Conservation (phyloP, 2,329 filamentous ascomycete genomes). For the Calycina marina region DNA sequence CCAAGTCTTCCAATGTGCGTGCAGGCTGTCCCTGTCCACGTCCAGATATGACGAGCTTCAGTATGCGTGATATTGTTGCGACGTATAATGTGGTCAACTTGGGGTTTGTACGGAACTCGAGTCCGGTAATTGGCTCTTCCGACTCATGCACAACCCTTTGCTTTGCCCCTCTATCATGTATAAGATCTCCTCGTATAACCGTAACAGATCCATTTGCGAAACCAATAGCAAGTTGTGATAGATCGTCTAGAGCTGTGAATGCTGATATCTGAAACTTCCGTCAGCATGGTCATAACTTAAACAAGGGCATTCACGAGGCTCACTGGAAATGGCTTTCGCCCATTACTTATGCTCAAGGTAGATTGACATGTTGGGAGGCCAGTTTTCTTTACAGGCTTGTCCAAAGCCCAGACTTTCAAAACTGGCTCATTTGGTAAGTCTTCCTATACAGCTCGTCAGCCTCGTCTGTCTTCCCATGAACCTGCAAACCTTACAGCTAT, state of each 20-base stretch:
- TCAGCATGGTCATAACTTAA: not conserved
- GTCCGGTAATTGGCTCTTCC: slow-evolving; percentile 86
- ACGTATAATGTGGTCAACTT: slow-evolving; percentile 71
- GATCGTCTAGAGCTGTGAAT: slow-evolving; percentile 72
- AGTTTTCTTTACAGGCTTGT: slow-evolving; percentile 88
- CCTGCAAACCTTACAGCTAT: slow-evolving; percentile 35
- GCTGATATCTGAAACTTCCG: slow-evolving; percentile 52
- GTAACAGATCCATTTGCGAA: slow-evolving; percentile 94
- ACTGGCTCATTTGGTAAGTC: slow-evolving; percentile 78
- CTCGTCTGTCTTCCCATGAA: slow-evolving; percentile 16
- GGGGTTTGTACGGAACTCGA: slow-evolving; percentile 54
- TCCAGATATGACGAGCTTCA: slow-evolving; percentile 76
- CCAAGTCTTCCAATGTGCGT: slow-evolving; percentile 74
- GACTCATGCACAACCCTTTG: slow-evolving; percentile 94
- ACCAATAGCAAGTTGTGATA: slow-evolving; percentile 85
- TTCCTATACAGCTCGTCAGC: slow-evolving; percentile 49
- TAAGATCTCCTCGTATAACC: slow-evolving; percentile 81
- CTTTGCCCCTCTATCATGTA: slow-evolving; percentile 87
- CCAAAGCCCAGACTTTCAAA: slow-evolving; percentile 93
- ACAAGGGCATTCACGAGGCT: slow-evolving; percentile 17
- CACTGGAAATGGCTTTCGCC: slow-evolving; percentile 82
- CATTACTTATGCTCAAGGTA: slow-evolving; percentile 75
- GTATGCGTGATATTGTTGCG: slow-evolving; percentile 74
- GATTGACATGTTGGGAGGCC: slow-evolving; percentile 79
- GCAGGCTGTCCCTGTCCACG: slow-evolving; percentile 81